A percentile compares a stretch with the other conserved stretches of the same genome.
These are phyloP conservation scores for Saraca asoca DNA, from an alignment of 331 rosid genomes.

Conservation along the genomic window DNA sequence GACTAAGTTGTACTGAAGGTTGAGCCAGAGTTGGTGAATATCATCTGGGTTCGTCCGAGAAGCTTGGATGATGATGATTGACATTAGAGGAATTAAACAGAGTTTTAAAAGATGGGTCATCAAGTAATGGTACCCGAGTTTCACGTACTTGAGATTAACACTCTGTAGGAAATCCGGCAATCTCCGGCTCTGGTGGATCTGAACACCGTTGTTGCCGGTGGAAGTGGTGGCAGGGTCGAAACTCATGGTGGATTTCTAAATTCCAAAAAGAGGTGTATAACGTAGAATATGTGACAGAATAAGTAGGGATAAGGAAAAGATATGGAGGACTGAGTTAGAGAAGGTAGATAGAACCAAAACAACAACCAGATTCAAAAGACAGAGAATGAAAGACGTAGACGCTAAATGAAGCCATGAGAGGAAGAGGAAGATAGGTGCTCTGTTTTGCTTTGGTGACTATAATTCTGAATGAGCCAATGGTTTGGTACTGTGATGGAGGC, in stretches of 20 bases:
- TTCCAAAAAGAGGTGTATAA: no score
- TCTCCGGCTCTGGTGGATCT: slow-evolving; percentile 40
- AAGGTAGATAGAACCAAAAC: slow-evolving; percentile 24
- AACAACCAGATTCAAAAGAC: background rate
- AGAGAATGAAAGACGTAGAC: no score
- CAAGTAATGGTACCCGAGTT: slow-evolving; percentile 58
- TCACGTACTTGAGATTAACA: slow-evolving; percentile 55
- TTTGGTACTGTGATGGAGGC: background rate
- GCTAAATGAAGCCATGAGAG: background rate
- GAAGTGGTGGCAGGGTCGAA: background rate
- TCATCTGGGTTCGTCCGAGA: slow-evolving; percentile 52
- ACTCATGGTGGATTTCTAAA: slow-evolving; percentile 39
- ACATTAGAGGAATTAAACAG: slow-evolving; percentile 55
- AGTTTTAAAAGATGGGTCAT: slow-evolving; percentile 52
- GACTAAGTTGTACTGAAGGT: slow-evolving; percentile 52
- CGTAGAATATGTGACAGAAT: no score
- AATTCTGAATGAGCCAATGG: no score
- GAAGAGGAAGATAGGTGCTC: slow-evolving; percentile 2
- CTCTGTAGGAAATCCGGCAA: slow-evolving; percentile 49
- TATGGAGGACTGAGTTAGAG: background rate
- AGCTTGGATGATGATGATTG: slow-evolving; percentile 41
- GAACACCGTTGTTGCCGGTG: slow-evolving; percentile 29
- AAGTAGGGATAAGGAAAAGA: background rate
- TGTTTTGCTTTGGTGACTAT: slow-evolving; percentile 1
- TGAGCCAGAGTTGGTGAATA: slow-evolving; percentile 55